Percentiles rank a stretch among this genome's conserved stretches.
Conservation (phyloP, 257 asterid species). For the Ligustrum vulgare region DNA sequence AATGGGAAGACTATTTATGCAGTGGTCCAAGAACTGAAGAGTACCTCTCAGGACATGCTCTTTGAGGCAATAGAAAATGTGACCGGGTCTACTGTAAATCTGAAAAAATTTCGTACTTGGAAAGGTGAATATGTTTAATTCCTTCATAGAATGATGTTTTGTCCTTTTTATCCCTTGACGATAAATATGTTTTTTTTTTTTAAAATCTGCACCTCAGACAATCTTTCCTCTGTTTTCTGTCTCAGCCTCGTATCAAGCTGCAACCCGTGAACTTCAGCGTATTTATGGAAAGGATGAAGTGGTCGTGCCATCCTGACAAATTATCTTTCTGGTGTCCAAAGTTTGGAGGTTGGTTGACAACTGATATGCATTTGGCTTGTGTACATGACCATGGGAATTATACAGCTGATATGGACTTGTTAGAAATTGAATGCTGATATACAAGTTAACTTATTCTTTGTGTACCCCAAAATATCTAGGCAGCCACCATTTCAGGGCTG, state of each 20-base stretch:
- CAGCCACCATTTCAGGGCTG: background rate
- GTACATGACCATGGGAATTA: slow-evolving; percentile 26
- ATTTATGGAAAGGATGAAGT: slow-evolving; percentile 35
- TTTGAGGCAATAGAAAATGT: slow-evolving; percentile 38
- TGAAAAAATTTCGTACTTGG: slow-evolving; percentile 36
- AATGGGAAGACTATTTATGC: slow-evolving; percentile 42
- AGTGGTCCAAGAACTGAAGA: slow-evolving; percentile 40
- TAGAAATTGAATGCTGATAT: background rate
- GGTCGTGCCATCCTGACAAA: background rate
- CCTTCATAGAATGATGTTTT: background rate
- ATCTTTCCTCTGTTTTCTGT: slow-evolving; percentile 2
- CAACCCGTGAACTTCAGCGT: slow-evolving; percentile 41
- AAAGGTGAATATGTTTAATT: slow-evolving; percentile 28
- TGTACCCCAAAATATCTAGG: background rate
- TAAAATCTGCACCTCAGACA: background rate
- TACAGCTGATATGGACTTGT: slow-evolving; percentile 4
- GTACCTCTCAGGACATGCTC: slow-evolving; percentile 31
- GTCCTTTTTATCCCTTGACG: background rate
- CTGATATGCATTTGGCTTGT: slow-evolving; percentile 17
- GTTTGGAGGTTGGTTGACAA: background rate
- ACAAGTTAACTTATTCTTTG: background rate
- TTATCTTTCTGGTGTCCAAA: background rate
- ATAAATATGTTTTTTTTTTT: background rate
- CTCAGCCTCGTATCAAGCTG: slow-evolving; percentile 39
- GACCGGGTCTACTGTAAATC: slow-evolving; percentile 35